Evolutionary conservation across 176 grass and related monocot species (phyloP).

Genomic region (Musa itinerans): DNA sequence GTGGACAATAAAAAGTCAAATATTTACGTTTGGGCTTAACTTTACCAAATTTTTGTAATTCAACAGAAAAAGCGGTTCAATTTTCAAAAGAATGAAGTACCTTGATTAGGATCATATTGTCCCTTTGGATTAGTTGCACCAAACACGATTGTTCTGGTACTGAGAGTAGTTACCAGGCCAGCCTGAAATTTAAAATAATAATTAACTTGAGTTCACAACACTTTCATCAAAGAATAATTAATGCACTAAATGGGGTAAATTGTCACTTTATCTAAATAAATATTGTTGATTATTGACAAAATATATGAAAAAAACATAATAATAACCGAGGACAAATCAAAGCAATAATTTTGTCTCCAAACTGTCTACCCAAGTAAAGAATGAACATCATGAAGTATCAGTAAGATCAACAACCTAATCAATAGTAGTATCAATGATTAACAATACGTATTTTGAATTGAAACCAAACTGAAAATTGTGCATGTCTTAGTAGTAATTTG

Average conservation of each 20-base stretch:
- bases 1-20: neutral
- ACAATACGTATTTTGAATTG: too few species aligned
- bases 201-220: neutral
- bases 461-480: too few species aligned
- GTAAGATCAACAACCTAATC: too few species aligned
- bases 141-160: conserved; percentile 75
- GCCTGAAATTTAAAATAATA: conserved; percentile 47
- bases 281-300: neutral
- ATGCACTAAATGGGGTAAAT: neutral
- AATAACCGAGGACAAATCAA: too few species aligned
- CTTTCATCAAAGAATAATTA: neutral
- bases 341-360: too few species aligned
- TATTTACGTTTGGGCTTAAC: neutral
- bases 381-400: too few species aligned
- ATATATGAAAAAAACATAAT: too few species aligned
- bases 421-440: too few species aligned
- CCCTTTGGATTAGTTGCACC: conserved; percentile 96
- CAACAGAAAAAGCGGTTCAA: neutral
- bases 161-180: conserved; percentile 87
- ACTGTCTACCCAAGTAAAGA: too few species aligned
- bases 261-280: neutral
- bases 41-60: neutral
- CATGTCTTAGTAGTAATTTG: too few species aligned
- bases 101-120: conserved; percentile 73
- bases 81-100: conserved; percentile 38